A percentile compares a stretch with the other conserved stretches of the same genome.
These are phyloP conservation scores for Lipomyces yamadae DNA, from an alignment of 805 yeast genomes.

Conservation along the genomic window DNA sequence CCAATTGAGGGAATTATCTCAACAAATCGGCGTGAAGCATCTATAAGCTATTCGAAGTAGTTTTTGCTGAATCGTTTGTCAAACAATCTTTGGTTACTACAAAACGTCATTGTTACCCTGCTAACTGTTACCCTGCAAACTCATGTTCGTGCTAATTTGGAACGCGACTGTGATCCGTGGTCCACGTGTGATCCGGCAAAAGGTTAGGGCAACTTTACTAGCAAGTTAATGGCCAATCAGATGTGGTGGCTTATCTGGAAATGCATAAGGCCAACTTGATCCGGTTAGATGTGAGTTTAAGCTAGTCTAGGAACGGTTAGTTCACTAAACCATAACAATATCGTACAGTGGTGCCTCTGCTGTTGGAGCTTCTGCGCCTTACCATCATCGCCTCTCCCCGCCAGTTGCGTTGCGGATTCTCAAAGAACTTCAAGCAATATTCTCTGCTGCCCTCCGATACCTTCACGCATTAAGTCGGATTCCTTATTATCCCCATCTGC, in stretches of 20 bases:
- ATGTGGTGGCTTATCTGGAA: background rate
- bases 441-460: background rate
- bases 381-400: slow-evolving; percentile 1
- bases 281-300: background rate
- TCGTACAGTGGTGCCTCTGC: background rate
- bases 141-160: too few relatives aligned
- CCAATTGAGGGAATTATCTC: background rate
- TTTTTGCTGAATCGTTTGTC: too few relatives aligned
- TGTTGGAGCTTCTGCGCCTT: background rate
- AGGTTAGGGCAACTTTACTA: background rate
- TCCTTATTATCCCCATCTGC: background rate
- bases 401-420: too few relatives aligned
- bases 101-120: too few relatives aligned
- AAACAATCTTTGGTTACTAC: too few relatives aligned
- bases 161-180: too few relatives aligned
- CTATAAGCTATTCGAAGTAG: too few relatives aligned
- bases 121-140: too few relatives aligned
- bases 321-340: background rate
- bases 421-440: background rate
- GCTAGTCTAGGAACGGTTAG: background rate
- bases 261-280: background rate
- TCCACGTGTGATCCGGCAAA: background rate
- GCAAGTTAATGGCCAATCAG: background rate
- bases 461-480: background rate
- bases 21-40: too few relatives aligned